Evolutionary conservation across 257 asterid genomes (phyloP).

Genomic region (Primulina tabacum): DNA sequence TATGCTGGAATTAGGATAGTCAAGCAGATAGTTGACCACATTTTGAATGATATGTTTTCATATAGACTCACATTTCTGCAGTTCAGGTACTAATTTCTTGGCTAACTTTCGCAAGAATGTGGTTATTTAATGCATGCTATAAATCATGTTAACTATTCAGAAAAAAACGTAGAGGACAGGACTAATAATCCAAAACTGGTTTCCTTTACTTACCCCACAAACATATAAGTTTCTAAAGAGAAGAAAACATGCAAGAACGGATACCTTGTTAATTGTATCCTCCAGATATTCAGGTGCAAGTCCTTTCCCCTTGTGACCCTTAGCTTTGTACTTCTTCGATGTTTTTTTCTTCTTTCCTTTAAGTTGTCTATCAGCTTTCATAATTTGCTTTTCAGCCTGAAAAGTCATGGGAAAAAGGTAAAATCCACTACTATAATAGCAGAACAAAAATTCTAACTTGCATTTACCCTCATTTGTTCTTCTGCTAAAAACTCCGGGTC

Average conservation of each 20-base stretch:
- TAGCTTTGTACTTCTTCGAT: not conserved
- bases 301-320: not conserved
- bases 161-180: not conserved
- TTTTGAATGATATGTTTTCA: not conserved
- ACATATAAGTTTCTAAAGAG: not conserved
- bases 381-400: conserved; percentile 1
- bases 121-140: not conserved
- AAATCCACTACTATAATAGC: not conserved
- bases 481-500: conserved; percentile 50
- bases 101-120: not conserved
- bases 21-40: not conserved
- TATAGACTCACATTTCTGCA: not conserved
- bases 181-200: not conserved
- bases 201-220: not conserved
- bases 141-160: not conserved
- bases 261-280: not conserved
- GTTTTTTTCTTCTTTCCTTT: conserved; percentile 13
- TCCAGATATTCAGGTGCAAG: not conserved
- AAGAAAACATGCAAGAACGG: not conserved
- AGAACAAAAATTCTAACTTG: not conserved
- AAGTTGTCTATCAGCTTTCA: not conserved
- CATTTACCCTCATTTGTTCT: conserved; percentile 42
- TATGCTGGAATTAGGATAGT: not conserved
- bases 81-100: not conserved
- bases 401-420: not conserved